phyloP scores from a whole-genome alignment of 1,139 yeast species.

The Ogataea hybrid region DNA sequence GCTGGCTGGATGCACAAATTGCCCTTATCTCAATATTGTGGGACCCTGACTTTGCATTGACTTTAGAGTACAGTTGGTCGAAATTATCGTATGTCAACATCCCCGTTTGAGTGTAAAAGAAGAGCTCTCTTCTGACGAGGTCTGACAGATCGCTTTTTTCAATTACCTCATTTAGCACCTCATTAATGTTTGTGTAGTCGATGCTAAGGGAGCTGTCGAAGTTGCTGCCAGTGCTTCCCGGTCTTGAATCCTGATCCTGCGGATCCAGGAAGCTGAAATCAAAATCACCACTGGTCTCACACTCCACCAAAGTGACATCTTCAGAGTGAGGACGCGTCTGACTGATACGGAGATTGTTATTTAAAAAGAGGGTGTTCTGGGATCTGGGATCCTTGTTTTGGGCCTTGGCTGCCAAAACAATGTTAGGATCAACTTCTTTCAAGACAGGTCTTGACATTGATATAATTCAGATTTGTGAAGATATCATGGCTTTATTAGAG shows the following conservation, averaged over 20 bases:
- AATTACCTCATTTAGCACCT: conserved; percentile 2
- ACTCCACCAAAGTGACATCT: conserved; percentile 3
- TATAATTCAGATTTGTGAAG: neutral
- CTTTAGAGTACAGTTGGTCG: conserved; percentile 13
- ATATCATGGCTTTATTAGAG: neutral
- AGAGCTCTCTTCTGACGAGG: conserved; percentile 14
- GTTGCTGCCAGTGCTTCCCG: conserved; percentile 5
- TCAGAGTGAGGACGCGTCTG: conserved; percentile 5
- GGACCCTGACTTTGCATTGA: conserved; percentile 4
- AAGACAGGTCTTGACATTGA: conserved; percentile 4
- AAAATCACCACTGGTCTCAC: conserved; percentile 1
- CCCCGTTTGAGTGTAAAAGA: conserved; percentile 16
- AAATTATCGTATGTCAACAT: conserved; percentile 16
- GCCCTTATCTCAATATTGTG: conserved; percentile 11
- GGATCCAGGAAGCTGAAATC: conserved; percentile 3
- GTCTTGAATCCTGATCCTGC: conserved; percentile 4
- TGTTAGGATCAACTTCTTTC: neutral
- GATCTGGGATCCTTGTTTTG: conserved; percentile 6
- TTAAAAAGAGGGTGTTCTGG: conserved; percentile 5
- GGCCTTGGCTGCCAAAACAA: neutral
- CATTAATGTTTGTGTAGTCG: conserved; percentile 7
- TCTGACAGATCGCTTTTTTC: conserved; percentile 9
- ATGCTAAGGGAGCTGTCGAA: conserved; percentile 1
- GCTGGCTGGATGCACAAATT: conserved; percentile 9
- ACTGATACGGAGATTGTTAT: conserved; percentile 5